Percentiles rank a stretch among this genome's conserved stretches.
These are phyloP conservation scores for Nitzschia sp. DNA, from an alignment of 108 stramenopile genomes.

Conservation along the genomic window DNA sequence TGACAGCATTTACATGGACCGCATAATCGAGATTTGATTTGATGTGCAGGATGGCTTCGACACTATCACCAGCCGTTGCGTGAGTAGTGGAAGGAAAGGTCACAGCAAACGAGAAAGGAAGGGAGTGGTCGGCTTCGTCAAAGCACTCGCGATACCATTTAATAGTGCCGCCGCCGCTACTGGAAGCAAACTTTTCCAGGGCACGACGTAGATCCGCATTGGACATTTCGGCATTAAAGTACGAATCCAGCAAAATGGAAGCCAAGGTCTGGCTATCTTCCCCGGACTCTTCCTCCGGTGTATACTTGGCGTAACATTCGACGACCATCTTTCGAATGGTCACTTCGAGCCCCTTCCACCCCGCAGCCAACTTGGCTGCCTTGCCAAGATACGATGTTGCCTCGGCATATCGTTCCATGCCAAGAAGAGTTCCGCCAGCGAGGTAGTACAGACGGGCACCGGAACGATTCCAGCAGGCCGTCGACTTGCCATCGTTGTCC, in stretches of 20 bases:
- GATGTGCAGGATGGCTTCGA: conserved; percentile 57
- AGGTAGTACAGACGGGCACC: conserved; percentile 75
- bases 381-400: conserved; percentile 60
- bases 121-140: conserved; percentile 33
- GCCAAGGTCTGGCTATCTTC: conserved; percentile 16
- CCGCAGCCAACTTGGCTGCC: conserved; percentile 43
- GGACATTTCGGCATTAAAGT: conserved; percentile 43
- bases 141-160: conserved; percentile 42
- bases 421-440: conserved; percentile 69
- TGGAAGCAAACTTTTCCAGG: conserved; percentile 25
- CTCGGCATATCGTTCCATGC: conserved; percentile 46
- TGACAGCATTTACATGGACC: conserved; percentile 52
- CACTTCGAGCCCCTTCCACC: conserved; percentile 70
- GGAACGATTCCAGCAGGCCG: conserved; percentile 28
- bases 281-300: conserved; percentile 6
- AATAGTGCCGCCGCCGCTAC: conserved; percentile 9
- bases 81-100: conserved; percentile 69
- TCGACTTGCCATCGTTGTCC: conserved; percentile 10
- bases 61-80: conserved; percentile 65
- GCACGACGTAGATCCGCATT: conserved; percentile 16
- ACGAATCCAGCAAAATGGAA: conserved; percentile 47
- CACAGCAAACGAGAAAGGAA: conserved; percentile 75
- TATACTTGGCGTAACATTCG: conserved; percentile 59
- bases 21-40: conserved; percentile 70
- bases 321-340: conserved; percentile 58